A percentile compares a stretch with the other conserved stretches of the same genome.
phyloP scores from a whole-genome alignment of 2,329 filamentous ascomycete species.

The Ophiostoma tasmaniense region DNA sequence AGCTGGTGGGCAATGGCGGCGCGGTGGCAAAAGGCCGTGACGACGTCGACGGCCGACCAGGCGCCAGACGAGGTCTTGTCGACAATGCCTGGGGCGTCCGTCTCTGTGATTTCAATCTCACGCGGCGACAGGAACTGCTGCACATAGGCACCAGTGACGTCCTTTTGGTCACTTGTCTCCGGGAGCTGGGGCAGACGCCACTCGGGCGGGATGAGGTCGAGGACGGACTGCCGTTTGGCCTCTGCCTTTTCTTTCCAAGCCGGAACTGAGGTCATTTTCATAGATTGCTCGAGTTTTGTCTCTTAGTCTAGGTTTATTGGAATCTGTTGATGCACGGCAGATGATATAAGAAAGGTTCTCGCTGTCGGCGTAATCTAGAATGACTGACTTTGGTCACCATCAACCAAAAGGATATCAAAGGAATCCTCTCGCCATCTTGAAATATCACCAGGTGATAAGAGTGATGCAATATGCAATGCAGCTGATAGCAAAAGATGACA shows the following conservation, averaged over 20 bases:
- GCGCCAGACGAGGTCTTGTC: not conserved
- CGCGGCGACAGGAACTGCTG: not conserved
- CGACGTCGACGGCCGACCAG: constrained; percentile 13
- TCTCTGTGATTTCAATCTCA: constrained; percentile 14
- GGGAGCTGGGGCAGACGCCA: constrained; percentile 14
- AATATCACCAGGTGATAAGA: not conserved
- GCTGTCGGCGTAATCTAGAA: not conserved
- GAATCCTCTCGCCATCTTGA: too few species aligned
- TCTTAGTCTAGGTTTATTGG: not conserved
- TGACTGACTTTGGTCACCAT: not conserved
- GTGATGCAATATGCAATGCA: not conserved
- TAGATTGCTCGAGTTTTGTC: too few species aligned
- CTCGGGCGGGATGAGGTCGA: constrained; percentile 12
- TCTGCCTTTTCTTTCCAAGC: constrained; percentile 12
- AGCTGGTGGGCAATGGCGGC: constrained; percentile 17
- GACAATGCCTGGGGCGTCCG: not conserved
- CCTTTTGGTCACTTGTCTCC: not conserved
- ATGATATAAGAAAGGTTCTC: not conserved
- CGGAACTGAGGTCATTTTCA: not conserved
- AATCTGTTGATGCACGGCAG: not conserved
- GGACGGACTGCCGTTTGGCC: constrained; percentile 14
- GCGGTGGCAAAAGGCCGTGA: constrained; percentile 18
- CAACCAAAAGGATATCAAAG: too few species aligned
- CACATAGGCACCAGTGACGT: not conserved
- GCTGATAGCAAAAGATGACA: not conserved